Evolutionary conservation across 257 asterid species (phyloP), one percentile per base, ranked within the genome.

Genomic region (Rubia yunnanensis): DNA sequence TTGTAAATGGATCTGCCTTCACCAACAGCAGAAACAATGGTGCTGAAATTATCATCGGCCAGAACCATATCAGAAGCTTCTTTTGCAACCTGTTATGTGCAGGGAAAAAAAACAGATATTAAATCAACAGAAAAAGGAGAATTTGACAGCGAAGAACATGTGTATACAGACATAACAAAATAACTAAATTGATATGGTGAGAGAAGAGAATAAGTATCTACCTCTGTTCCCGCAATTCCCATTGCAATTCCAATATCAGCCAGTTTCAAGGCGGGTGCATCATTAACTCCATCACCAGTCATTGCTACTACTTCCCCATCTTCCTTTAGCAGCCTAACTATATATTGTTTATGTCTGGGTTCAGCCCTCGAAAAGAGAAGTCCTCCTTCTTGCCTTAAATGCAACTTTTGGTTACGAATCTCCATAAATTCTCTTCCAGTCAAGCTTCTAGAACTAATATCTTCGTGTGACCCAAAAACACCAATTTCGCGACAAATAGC

Each of bases 271-370:
- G 98, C 98, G 62, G 98, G 98, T 27, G 98, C 98, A 73, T 91
- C 98, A 67, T 91, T 94, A 73, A 94, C 99, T 63, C 99, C 99
- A 83, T 94, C 99, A 50, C 99, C 99, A 24, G 99, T 94, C 99
- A 94, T 94, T 27, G 99, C 99, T 31, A 94, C 99, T 50, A 94
- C 97, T 82, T 94, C 99, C 67, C 96, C 99, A 13, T 65, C 87
- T 71, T 88, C 96, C 87, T 94, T 94, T 59, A 94, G 95, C 83
- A 94, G 73, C 84, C 94, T 94, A 83, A 94, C 99, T 68, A 94
- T 94, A 62, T 94, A 97, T 79, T 88, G 99, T 69, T 94, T 94
- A 76, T 94, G 99, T 80, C 92, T 85, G 60, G 99, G 99, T 73
- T 94, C 99, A 74, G 99, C 97, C 83, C 99, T 86, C n/a, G 97